Evolutionary conservation across 2,329 filamentous ascomycete species (phyloP), one percentile per base, ranked within the genome.

Genomic region (Colletotrichum tanaceti): DNA sequence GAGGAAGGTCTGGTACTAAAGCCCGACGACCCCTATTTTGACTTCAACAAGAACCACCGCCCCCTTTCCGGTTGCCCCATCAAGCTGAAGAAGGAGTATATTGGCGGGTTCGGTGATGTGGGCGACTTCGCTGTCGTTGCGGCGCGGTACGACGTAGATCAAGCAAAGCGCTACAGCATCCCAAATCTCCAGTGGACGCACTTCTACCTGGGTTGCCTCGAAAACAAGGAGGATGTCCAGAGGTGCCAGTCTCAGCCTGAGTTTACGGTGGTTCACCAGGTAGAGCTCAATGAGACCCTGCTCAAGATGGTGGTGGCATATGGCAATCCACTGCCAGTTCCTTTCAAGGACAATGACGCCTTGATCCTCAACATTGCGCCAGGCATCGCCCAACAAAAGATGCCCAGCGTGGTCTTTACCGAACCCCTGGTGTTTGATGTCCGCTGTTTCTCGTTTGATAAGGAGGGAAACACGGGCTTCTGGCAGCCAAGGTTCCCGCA

Each of bases 61-160:
- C 71, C 83, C 38, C 82, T 81, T 67, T 75, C 78, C 3, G 82
- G 82, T 16, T 83, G 81, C 65, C 91, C 89, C 76, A 92, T 97
- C 74, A 97, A 97, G 79, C 79, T 97, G 49, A 97, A 97, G 78
- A 93, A 93, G 74, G 93, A 96, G 74, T 97, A 97, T 73, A 63
- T 97, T 44, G 84, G 86, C 32, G 89, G 89, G 3, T 88, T 95
- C 75, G 93, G 93, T 0, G 94, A 97, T 69, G 88, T 93, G 38
- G 92, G 92, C 11, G 94, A 97, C 76, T 92, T 97, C 75, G 90
- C 91, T 2, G 85, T 95, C 1, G 82, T 97, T 3, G 94, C 93
- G 0, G 94, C 89, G 6, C 88, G 88, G 20, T 94, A 91, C 73
- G 87, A 93, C 72, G 80, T 90, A 3, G 81, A 84, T 58, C 87